Conservation (phyloP, 495 filamentous ascomycete species). For the Hypoxylon fuscum region DNA sequence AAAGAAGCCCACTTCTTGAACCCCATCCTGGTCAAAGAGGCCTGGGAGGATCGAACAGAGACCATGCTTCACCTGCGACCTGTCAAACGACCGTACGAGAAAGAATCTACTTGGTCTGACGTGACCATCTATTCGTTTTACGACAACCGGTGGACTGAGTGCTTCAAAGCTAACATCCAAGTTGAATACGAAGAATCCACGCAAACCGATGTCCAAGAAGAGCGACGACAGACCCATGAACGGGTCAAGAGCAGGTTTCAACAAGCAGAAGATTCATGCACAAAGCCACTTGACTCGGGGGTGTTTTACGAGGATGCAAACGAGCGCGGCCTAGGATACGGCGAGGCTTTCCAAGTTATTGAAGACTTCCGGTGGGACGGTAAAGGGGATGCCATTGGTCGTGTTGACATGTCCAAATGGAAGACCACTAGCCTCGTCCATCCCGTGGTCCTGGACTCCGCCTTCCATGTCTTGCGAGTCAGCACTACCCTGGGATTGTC, state of each 20-base stretch:
- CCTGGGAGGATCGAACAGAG: slow-evolving; percentile 42
- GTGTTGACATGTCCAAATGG: slow-evolving; percentile 35
- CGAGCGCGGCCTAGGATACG: slow-evolving; percentile 39
- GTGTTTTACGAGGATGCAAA: slow-evolving; percentile 41
- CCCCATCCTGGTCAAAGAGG: slow-evolving; percentile 46
- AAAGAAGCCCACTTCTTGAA: slow-evolving; percentile 47
- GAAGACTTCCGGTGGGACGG: slow-evolving; percentile 44
- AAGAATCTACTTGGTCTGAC: slow-evolving; percentile 39
- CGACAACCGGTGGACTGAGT: slow-evolving; percentile 41
- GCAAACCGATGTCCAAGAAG: slow-evolving; percentile 39
- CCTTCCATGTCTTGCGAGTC: slow-evolving; percentile 47
- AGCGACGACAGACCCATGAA: slow-evolving; percentile 21
- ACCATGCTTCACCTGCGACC: slow-evolving; percentile 44
- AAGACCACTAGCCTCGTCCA: slow-evolving; percentile 48
- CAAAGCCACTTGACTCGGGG: slow-evolving; percentile 30
- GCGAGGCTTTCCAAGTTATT: slow-evolving; percentile 41
- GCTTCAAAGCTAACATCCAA: slow-evolving; percentile 44
- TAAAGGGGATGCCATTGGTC: slow-evolving; percentile 23
- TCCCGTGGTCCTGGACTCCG: slow-evolving; percentile 50
- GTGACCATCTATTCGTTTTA: slow-evolving; percentile 38
- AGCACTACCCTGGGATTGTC: slow-evolving; percentile 34
- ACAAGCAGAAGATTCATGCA: slow-evolving; percentile 25
- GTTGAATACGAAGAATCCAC: slow-evolving; percentile 43
- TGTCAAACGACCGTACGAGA: slow-evolving; percentile 35
- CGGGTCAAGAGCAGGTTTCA: slow-evolving; percentile 10